A percentile compares a stretch with the other conserved stretches of the same genome.
Conservation (phyloP, 805 yeast genomes). For the Myxozyma monticola region DNA sequence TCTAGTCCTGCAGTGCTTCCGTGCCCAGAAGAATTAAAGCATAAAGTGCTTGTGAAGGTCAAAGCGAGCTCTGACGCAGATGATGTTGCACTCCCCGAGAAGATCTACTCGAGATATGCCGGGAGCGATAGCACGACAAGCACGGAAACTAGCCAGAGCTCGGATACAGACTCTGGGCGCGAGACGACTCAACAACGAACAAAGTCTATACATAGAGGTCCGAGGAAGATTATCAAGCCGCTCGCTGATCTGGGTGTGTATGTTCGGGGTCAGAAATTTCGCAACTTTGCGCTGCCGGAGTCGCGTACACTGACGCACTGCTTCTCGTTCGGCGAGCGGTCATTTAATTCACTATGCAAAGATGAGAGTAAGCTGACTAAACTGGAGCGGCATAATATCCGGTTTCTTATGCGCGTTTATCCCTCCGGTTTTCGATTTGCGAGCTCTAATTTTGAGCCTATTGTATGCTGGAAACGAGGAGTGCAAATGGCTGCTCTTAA, state of each 20-base stretch:
- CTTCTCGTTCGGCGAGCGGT: constrained; percentile 81
- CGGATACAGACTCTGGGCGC: constrained; percentile 40
- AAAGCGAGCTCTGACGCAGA: constrained; percentile 50
- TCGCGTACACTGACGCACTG: constrained; percentile 79
- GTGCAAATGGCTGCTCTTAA: constrained; percentile 91
- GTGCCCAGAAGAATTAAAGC: constrained; percentile 69
- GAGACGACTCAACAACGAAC: constrained; percentile 22
- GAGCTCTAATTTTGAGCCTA: constrained; percentile 80
- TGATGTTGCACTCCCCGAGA: constrained; percentile 12
- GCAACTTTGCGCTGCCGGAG: constrained; percentile 82
- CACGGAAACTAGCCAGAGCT: constrained; percentile 35
- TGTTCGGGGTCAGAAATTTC: constrained; percentile 70
- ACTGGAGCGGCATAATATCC: constrained; percentile 72
- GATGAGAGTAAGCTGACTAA: constrained; percentile 58
- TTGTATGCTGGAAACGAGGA: constrained; percentile 79
- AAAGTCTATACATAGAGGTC: constrained; percentile 23
- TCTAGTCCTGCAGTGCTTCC: constrained; percentile 50
- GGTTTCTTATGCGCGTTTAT: constrained; percentile 76
- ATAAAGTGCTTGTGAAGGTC: constrained; percentile 73
- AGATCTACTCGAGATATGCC: constrained; percentile 31
- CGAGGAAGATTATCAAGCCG: constrained; percentile 38
- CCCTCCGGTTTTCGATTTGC: constrained; percentile 77
- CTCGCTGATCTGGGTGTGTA: constrained; percentile 68
- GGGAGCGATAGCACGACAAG: constrained; percentile 36
- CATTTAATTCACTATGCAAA: constrained; percentile 60